Evolutionary conservation across 495 filamentous ascomycete genomes (phyloP), one percentile per base, ranked within the genome.

Genomic region (Bathelium albidoporum): DNA sequence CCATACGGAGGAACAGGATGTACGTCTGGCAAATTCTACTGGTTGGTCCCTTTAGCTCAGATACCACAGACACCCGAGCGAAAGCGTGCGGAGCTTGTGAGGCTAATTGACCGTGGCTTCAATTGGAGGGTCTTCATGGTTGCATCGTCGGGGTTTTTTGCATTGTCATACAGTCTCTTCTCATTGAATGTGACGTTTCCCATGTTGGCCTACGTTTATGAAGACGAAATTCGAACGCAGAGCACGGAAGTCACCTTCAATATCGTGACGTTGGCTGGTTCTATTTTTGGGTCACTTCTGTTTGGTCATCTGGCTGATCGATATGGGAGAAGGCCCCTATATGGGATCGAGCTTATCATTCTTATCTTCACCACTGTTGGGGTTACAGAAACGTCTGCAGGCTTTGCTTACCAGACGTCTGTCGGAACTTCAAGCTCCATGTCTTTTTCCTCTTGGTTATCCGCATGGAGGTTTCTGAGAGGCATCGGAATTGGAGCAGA

Each of bases 151-250:
- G 86, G 86, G 20, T 89, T 89, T 68, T 81, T 89, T 60, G 85
- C 86, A 11, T 85, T 87, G 73, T 83, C 83, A 65, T 88, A 87
- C 64, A 84, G 83, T 41, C 86, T 91, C 18, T 89, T 89, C 66
- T 82, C 83, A 24, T 85, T 79, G 65, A 89, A 89, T 59, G 81
- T 85, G 67, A 76, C 86, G 60, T 73, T 85, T 1, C 84, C 86
- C 0, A 83, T 82, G 71, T 73, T 88, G 18, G 75, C 77, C 39
- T 85, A 82, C 68, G 79, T 88, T 31, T 89, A 88, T 71, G 65
- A 66, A 1, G 68, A 72, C 55, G 61, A 72, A 16, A 64, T 71
- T 28, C 58, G 62, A 29, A 45, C 26, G 2, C 45, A 63, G 29
- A 63, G n/a, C 16, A n/a, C 24, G 11, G 61, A 59, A 39, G 16